A percentile compares a stretch with the other conserved stretches of the same genome.
phyloP scores from a whole-genome alignment of 2,329 filamentous ascomycete genomes.

The Arthrobotrys sinensis region DNA sequence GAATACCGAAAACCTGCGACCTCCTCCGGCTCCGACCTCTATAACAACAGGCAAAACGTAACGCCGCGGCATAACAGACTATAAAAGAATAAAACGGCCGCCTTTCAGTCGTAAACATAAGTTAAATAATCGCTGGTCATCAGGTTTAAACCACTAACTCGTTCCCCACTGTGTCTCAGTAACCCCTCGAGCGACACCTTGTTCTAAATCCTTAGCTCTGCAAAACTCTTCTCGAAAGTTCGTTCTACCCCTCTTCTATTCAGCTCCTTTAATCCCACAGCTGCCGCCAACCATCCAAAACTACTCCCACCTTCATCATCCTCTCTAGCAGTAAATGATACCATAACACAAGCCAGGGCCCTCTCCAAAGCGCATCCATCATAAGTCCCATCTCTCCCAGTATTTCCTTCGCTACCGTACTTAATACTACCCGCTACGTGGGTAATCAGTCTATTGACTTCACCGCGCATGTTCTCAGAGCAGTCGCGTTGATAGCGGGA shows the following conservation, averaged over 20 bases:
- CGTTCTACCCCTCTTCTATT: constrained; percentile 63
- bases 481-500: constrained; percentile 68
- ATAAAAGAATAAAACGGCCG: no score
- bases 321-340: constrained; percentile 65
- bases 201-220: neutral
- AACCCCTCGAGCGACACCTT: no score
- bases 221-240: neutral
- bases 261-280: constrained; percentile 71
- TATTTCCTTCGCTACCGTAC: constrained; percentile 66
- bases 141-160: no score
- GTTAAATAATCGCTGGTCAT: no score
- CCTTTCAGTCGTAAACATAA: no score
- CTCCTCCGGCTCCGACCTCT: no score
- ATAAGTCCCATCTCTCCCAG: constrained; percentile 25
- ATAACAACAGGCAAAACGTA: no score
- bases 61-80: no score
- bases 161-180: no score
- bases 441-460: constrained; percentile 68
- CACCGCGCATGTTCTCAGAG: constrained; percentile 69
- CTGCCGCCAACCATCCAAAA: constrained; percentile 72
- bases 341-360: constrained; percentile 68
- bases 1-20: no score
- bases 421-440: constrained; percentile 69
- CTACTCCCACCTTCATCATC: constrained; percentile 67
- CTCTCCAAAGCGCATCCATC: constrained; percentile 69